These are phyloP conservation scores for Spathaspora gorwiae DNA, from an alignment of 805 yeast species.

Conservation along the genomic window DNA sequence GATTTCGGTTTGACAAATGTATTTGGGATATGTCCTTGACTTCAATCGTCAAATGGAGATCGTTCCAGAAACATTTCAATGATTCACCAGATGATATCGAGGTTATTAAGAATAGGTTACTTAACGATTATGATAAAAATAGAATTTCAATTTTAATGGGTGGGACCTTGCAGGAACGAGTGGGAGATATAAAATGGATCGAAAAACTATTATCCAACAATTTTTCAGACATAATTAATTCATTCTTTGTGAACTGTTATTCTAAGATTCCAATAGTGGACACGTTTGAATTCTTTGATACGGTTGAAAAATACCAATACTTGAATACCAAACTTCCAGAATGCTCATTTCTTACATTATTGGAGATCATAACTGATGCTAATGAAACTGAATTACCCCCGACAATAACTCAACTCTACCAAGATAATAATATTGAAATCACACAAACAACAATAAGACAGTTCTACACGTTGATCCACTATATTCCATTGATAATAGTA, in stretches of 20 bases:
- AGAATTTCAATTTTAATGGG: neutral
- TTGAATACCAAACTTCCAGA: slow-evolving; percentile 14
- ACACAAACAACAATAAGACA: slow-evolving; percentile 16
- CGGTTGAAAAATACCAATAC: slow-evolving; percentile 21
- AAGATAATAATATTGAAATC: slow-evolving; percentile 13
- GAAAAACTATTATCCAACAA: slow-evolving; percentile 17
- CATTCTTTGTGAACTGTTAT: slow-evolving; percentile 28
- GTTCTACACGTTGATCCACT: slow-evolving; percentile 16
- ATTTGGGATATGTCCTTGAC: slow-evolving; percentile 35
- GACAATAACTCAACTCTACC: slow-evolving; percentile 7
- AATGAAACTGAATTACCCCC: slow-evolving; percentile 3
- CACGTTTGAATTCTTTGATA: slow-evolving; percentile 24
- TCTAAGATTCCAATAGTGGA: slow-evolving; percentile 31
- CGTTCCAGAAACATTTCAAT: slow-evolving; percentile 12
- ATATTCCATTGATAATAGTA: slow-evolving; percentile 22
- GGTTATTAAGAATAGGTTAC: slow-evolving; percentile 7
- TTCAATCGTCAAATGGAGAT: slow-evolving; percentile 26
- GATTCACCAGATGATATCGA: slow-evolving; percentile 9
- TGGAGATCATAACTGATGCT: slow-evolving; percentile 7
- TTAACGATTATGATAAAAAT: slow-evolving; percentile 10
- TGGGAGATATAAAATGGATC: slow-evolving; percentile 8
- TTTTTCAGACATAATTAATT: slow-evolving; percentile 18
- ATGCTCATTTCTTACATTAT: slow-evolving; percentile 15
- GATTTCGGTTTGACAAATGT: slow-evolving; percentile 11
- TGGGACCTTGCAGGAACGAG: slow-evolving; percentile 10